Evolutionary conservation across 305 asterid species (phyloP), one percentile per base, ranked within the genome.

Genomic region (Fraxinus latifolia): DNA sequence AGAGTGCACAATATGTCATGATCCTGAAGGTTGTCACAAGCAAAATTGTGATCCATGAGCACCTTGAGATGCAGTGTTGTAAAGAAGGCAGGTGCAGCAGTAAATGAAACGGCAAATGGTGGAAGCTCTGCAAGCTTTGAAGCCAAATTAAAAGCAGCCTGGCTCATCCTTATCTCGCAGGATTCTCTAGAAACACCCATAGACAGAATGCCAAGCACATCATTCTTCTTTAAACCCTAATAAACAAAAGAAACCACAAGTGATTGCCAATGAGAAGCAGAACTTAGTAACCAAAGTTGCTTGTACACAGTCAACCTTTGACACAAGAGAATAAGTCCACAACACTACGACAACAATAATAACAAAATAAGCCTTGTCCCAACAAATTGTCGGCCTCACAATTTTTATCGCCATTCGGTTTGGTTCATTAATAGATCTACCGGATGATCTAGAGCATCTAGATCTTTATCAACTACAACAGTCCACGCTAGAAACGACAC

Each of bases 11-110:
- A 68, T 44, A 87, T 76, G 58, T 82, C 82, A 62, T 84, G 87
- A 84, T 92, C 90, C 83, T 87, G 94, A 81, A 87, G 90, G 86
- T 87, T 84, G 71, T 73, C 84, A 79, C 89, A 74, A 60, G 93
- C 90, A 89, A 88, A 76, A 83, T 85, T 85, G 29, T 74, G 91
- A 55, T 90, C 93, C 93, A 93, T 86, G 81, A 96, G 92, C 81
- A 89, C 76, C 88, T 89, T 86, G 77, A 95, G 95, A 88, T 95
- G 98, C 88, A 91, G 89, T 83, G 87, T 86, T 79, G 88, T 90
- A 84, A 91, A 91, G 87, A 88, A 87, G 39, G 90, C 83, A 53
- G 97, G 95, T 4, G 97, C 96, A 70, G 94, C 93, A 58, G 92
- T 76, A 85, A 88, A 91, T 71, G 97, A 87, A 77, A 89, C 85